Conservation (phyloP, 495 filamentous ascomycete species). For the Podospora bellae-mahoneyi region DNA sequence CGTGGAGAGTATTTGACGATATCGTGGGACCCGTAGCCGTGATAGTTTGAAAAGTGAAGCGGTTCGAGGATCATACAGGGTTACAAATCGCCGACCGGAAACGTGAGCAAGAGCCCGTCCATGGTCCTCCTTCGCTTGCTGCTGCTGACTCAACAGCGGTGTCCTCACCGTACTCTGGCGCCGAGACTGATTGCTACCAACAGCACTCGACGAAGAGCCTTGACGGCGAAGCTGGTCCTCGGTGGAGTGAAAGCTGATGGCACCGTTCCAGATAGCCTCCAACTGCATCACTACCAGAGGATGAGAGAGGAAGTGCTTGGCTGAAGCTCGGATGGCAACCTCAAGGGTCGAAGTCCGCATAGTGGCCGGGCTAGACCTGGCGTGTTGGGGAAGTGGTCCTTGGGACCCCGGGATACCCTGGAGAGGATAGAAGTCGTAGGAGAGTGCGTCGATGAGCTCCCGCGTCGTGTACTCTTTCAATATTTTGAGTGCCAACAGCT, state of each 20-base stretch:
- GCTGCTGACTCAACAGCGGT: conserved; percentile 41
- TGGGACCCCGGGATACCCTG: conserved; percentile 61
- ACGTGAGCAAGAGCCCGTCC: conserved; percentile 28
- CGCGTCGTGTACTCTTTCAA: conserved; percentile 83
- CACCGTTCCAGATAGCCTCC: conserved; percentile 93
- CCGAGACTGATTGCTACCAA: conserved; percentile 25
- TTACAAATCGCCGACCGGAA: conserved; percentile 66
- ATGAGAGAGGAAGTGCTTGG: conserved; percentile 86
- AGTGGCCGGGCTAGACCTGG: conserved; percentile 45
- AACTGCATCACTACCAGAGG: conserved; percentile 87
- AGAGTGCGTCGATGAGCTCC: conserved; percentile 86
- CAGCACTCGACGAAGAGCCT: conserved; percentile 20
- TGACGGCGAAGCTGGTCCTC: conserved; percentile 76
- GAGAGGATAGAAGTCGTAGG: conserved; percentile 90
- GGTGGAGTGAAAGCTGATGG: conserved; percentile 83
- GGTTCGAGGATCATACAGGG: conserved; percentile 84
- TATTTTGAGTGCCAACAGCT: conserved; percentile 87
- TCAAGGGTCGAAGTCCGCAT: conserved; percentile 85
- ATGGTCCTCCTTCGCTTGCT: conserved; percentile 33
- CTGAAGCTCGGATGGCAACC: conserved; percentile 82
- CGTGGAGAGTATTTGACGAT: conserved; percentile 84
- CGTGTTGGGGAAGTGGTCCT: conserved; percentile 38
- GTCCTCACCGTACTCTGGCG: conserved; percentile 40
- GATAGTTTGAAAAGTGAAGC: conserved; percentile 90
- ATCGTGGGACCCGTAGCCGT: conserved; percentile 80